These are phyloP conservation scores for Phytophthora lateralis DNA, from an alignment of 352 stramenopile species.

Conservation along the genomic window DNA sequence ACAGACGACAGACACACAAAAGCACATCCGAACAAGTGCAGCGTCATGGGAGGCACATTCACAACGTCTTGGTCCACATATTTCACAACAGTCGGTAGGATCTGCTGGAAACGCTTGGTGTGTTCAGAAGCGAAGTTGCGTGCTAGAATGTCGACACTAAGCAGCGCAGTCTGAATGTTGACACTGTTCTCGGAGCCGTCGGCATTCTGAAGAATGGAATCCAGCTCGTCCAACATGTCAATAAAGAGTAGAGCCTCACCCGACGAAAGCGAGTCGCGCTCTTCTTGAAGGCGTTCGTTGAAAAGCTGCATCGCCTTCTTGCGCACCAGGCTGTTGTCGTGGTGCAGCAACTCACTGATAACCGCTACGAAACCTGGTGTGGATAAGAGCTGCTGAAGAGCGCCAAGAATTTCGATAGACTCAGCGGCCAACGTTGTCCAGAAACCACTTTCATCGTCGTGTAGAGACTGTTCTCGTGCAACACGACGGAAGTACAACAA, in stretches of 20 bases:
- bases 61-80: slow-evolving; percentile 66
- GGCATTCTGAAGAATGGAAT: slow-evolving; percentile 67
- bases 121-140: slow-evolving; percentile 80
- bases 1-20: slow-evolving; percentile 86
- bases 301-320: slow-evolving; percentile 91
- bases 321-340: slow-evolving; percentile 86
- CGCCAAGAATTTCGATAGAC: slow-evolving; percentile 78
- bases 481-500: slow-evolving; percentile 85
- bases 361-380: slow-evolving; percentile 87
- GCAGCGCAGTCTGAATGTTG: slow-evolving; percentile 83
- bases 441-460: slow-evolving; percentile 58
- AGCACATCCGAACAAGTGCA: slow-evolving; percentile 82
- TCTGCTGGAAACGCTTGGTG: slow-evolving; percentile 73
- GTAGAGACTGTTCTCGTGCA: slow-evolving; percentile 63
- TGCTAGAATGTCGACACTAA: slow-evolving; percentile 85
- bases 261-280: slow-evolving; percentile 57
- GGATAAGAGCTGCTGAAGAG: slow-evolving; percentile 83
- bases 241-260: slow-evolving; percentile 86
- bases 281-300: slow-evolving; percentile 81
- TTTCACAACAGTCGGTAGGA: slow-evolving; percentile 77
- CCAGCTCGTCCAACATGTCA: slow-evolving; percentile 87
- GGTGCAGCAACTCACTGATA: slow-evolving; percentile 83
- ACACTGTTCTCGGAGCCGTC: slow-evolving; percentile 69
- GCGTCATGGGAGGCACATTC: slow-evolving; percentile 49
- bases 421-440: slow-evolving; percentile 58